Percentiles rank a stretch among this genome's conserved stretches.
Conservation (phyloP, 1,284 basidiomycete genomes). For the Thelephora terrestris region DNA sequence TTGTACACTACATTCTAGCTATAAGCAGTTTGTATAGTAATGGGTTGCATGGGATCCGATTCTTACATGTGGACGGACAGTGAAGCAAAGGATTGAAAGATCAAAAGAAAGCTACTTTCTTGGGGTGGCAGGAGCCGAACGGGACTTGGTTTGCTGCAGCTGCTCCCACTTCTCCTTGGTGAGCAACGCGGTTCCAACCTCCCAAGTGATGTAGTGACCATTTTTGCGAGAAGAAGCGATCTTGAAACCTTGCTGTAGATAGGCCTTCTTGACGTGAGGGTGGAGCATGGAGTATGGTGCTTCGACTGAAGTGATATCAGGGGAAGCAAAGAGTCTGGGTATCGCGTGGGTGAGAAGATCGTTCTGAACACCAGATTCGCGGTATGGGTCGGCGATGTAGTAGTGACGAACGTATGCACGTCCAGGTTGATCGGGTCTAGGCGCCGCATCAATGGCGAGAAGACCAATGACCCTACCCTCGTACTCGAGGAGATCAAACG, state of each 20-base stretch:
- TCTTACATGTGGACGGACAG: too few relatives aligned
- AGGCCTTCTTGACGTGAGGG: constrained; percentile 36
- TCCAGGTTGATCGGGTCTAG: constrained; percentile 20
- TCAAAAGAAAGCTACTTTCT: too few relatives aligned
- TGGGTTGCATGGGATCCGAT: too few relatives aligned
- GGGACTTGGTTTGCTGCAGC: too few relatives aligned
- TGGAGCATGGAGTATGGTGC: constrained; percentile 40
- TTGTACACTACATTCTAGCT: too few relatives aligned
- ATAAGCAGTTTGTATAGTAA: too few relatives aligned
- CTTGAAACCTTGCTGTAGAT: constrained; percentile 43
- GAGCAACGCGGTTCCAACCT: constrained; percentile 18
- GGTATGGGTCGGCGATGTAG: constrained; percentile 57
- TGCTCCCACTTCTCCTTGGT: constrained; percentile 30
- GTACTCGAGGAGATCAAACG: constrained; percentile 62
- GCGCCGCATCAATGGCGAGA: constrained; percentile 54
- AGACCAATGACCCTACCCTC: constrained; percentile 53
- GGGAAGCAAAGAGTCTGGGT: constrained; percentile 40
- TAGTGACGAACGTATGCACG: constrained; percentile 68
- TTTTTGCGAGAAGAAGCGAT: constrained; percentile 14
- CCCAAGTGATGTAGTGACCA: neutral
- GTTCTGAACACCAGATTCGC: constrained; percentile 44
- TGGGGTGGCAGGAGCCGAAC: too few relatives aligned
- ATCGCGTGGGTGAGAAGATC: constrained; percentile 58
- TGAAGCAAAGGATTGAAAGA: too few relatives aligned
- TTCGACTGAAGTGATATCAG: neutral